Base-by-base conservation (phyloP, 78 protist species). In the Creolimax fragrantissima region DNA sequence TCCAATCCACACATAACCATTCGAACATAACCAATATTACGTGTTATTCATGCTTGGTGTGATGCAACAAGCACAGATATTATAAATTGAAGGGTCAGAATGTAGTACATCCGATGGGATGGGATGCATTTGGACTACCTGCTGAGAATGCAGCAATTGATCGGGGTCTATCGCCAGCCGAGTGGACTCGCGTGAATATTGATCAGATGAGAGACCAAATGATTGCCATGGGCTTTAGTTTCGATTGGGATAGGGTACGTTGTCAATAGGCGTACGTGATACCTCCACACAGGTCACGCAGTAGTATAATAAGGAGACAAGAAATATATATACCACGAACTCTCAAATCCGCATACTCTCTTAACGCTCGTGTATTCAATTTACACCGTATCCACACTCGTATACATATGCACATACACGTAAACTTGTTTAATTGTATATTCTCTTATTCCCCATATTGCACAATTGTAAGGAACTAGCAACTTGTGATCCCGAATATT, bases 41-140 rank as follows among this genome's bases (percentile, higher is more conserved):
- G n/a, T n/a, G n/a, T n/a, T n/a, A n/a, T n/a, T n/a, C n/a, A n/a
- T n/a, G n/a, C n/a, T n/a, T n/a, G n/a, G n/a, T n/a, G n/a, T n/a
- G n/a, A n/a, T n/a, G n/a, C n/a, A n/a, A n/a, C n/a, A n/a, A n/a
- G n/a, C n/a, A 58, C 24, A 58, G 74, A 58, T 58, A 32, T 58
- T 58, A 58, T 58, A 85, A 95, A 43, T 85, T 94, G 96, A 94
- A 85, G 6, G 98, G 98, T 0, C 47, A 47, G 44, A 42, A 94
- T 43, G 93, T 96, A n/a, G 43, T 95, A 2, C 98, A 97, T 41
- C 98, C 98, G 42, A 97, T 97, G 96, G 98, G 98, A 2, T 97
- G 96, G 96, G 98, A 97, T 83, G 95, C 98, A 3, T 97, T 97
- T 89, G 98, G 98, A 3, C 91, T 97, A 42, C 98, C 98, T 3